phyloP scores from a whole-genome alignment of 306 rosid genomes.

The Casuarina glauca region DNA sequence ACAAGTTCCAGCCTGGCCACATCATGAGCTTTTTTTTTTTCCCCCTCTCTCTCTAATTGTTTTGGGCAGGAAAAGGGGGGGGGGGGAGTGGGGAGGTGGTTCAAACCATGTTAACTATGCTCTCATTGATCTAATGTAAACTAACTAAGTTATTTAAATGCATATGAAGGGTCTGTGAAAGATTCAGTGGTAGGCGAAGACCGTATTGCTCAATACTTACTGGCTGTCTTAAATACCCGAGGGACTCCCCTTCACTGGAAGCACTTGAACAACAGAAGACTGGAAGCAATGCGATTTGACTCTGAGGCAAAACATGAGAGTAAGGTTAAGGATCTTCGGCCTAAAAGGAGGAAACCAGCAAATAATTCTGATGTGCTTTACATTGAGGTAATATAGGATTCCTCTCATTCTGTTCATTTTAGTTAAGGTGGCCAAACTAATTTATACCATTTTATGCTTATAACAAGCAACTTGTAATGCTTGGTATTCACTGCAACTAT shows the following conservation, averaged over 20 bases:
- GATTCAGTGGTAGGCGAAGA: constrained; percentile 93
- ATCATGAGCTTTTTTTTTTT: no score
- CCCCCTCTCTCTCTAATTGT: not conserved
- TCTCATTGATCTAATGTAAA: constrained; percentile 1
- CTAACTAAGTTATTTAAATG: constrained; percentile 1
- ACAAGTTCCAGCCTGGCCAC: not conserved
- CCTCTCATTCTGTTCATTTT: constrained; percentile 5
- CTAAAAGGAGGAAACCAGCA: constrained; percentile 48
- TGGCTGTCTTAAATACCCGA: constrained; percentile 73
- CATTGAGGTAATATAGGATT: constrained; percentile 54
- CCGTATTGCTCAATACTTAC: constrained; percentile 80
- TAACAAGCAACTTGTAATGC: not conserved
- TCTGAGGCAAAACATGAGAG: constrained; percentile 39
- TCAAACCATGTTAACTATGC: not conserved
- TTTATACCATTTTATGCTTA: not conserved
- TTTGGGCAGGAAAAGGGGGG: not conserved
- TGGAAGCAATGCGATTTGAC: constrained; percentile 55
- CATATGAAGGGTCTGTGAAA: constrained; percentile 78
- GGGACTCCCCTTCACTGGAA: constrained; percentile 89
- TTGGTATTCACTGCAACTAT: not conserved
- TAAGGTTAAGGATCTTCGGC: constrained; percentile 62
- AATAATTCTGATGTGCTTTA: constrained; percentile 58
- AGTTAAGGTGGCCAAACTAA: constrained; percentile 19
- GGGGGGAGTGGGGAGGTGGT: not conserved
- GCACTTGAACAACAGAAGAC: constrained; percentile 56